phyloP scores from a whole-genome alignment of 495 filamentous ascomycete species.

The Neurospora sp. region DNA sequence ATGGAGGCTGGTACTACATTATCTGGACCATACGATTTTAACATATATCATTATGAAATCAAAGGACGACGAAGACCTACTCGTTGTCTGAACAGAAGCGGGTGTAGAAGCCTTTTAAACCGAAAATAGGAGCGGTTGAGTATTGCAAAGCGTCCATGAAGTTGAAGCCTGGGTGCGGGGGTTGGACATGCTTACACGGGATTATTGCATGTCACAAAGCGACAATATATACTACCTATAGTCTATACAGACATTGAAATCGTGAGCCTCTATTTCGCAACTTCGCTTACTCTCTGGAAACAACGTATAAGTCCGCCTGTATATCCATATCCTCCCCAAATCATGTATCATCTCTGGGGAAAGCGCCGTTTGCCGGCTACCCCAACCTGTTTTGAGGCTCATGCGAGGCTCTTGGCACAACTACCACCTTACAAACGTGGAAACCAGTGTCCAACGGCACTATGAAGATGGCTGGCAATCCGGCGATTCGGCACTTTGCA shows the following conservation, averaged over 20 bases:
- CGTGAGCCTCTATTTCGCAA: not conserved
- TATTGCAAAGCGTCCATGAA: not conserved
- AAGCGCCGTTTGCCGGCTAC: not conserved
- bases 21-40: slow-evolving; percentile 64
- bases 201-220: not conserved
- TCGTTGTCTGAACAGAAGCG: slow-evolving; percentile 13
- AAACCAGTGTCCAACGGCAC: not conserved
- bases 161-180: not conserved
- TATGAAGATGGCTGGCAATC: not conserved
- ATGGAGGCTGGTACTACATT: slow-evolving; percentile 69
- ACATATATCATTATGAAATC: slow-evolving; percentile 61
- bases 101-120: not conserved
- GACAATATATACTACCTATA: not conserved
- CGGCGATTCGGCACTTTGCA: not conserved
- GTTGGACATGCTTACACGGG: not conserved
- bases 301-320: not conserved
- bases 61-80: slow-evolving; percentile 11
- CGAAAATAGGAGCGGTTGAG: not conserved
- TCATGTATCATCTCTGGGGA: not conserved
- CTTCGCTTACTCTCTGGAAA: not conserved
- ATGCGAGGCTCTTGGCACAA: not conserved
- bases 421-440: not conserved
- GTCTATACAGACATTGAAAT: not conserved
- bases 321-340: too few relatives aligned
- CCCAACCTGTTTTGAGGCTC: not conserved